A percentile compares a stretch with the other conserved stretches of the same genome.
Evolutionary conservation across 208 protist species (phyloP).

Genomic region (Porcisia hertigi): DNA sequence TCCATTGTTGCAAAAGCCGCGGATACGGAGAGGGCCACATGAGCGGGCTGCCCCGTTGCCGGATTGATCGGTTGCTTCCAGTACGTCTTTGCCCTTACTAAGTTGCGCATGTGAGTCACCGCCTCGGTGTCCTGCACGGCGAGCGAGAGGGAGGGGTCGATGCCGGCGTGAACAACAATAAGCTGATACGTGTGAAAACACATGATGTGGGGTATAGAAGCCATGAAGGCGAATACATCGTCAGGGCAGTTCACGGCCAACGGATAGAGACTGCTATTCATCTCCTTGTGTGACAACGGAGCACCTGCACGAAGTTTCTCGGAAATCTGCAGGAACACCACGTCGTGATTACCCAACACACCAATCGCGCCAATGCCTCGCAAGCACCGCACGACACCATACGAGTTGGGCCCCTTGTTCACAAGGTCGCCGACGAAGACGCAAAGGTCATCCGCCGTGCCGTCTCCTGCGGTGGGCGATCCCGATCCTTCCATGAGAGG

Average conservation of each 20-base stretch:
- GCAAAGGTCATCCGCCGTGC: slow-evolving; percentile 44
- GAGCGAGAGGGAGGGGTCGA: slow-evolving; percentile 53
- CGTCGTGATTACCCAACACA: slow-evolving; percentile 84
- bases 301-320: slow-evolving; percentile 28
- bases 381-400: slow-evolving; percentile 57
- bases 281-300: slow-evolving; percentile 31
- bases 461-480: not conserved
- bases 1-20: slow-evolving; percentile 39
- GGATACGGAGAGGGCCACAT: slow-evolving; percentile 35
- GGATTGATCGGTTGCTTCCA: not conserved
- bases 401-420: slow-evolving; percentile 83
- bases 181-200: slow-evolving; percentile 52
- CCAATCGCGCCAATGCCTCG: slow-evolving; percentile 55
- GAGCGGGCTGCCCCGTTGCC: not conserved
- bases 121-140: slow-evolving; percentile 45
- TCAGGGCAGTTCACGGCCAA: slow-evolving; percentile 47
- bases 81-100: slow-evolving; percentile 26
- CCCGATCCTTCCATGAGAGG: no score
- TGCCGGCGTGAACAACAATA: slow-evolving; percentile 77
- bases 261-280: slow-evolving; percentile 35
- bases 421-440: slow-evolving; percentile 79
- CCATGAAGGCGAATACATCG: slow-evolving; percentile 65
- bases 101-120: slow-evolving; percentile 60
- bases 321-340: slow-evolving; percentile 50
- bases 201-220: slow-evolving; percentile 60